Evolutionary conservation across 108 stramenopile species (phyloP), one percentile per base, ranked within the genome.

Genomic region (Cyclostephanos tholiformis): DNA sequence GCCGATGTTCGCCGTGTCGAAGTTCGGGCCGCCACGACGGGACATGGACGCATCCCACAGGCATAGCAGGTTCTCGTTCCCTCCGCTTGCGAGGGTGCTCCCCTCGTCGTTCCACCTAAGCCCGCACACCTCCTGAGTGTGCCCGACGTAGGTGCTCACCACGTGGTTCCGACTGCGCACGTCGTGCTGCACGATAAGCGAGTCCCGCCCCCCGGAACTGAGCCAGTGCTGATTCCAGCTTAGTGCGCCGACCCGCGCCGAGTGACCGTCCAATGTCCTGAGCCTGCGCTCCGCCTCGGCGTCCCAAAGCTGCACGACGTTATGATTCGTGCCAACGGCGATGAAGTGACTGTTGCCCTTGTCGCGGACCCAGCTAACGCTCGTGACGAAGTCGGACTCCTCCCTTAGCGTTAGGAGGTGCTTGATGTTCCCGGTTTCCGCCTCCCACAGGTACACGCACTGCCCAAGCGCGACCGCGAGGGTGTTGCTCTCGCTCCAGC

Each of bases 391-490:
- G 84, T 99, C 96, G 51, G 38, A 71, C 74, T 63, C 86, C 79
- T 64, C 76, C 77, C 52, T 88, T 84, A 89, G 71, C 14, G 88
- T 88, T 57, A 96, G 89, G 17, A 99, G 82, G 73, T 99, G 97
- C 58, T 90, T 84, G 59, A 99, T 99, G 69, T 88, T 86, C 7
- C 99, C 99, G 35, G 93, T 90, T n/a, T 82, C 88, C 0, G 99
- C 98, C 74, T 99, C 93, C 99, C 99, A 99, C 4, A 99, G 85
- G 76, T 99, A 99, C 6, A 99, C 98, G n/a, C 96, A 96, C 73
- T 97, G 97, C 12, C 87, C 81, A 36, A 99, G 74, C 4, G 99
- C 99, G 6, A 99, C 98, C 7, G 99, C 99, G 20, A 99, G 79
- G 46, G 96, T 71, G 77, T 99, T 98, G 75, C 86, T 89, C 58